These are phyloP conservation scores for Rutstroemia sp. DNA, from an alignment of 2,329 filamentous ascomycete species.

Conservation along the genomic window DNA sequence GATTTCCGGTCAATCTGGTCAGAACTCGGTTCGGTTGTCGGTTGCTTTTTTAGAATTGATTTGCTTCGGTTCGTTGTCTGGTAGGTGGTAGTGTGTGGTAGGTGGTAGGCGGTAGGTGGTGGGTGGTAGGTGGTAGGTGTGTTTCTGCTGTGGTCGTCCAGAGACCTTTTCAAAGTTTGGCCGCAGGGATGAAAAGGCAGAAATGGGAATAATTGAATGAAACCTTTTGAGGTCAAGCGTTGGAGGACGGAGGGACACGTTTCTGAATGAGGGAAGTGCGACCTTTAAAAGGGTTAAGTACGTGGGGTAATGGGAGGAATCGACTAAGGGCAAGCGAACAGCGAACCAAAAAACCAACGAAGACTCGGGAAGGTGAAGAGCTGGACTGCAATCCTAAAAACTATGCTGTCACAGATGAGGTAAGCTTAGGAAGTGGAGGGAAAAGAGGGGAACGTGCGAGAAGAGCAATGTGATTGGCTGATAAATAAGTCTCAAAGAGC, in stretches of 20 bases:
- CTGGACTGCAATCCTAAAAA: no score
- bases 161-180: no score
- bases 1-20: background rate
- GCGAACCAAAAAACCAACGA: no score
- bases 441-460: background rate
- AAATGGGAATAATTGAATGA: background rate
- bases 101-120: background rate
- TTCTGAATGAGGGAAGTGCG: background rate
- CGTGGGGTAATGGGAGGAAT: background rate
- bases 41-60: background rate
- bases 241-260: background rate
- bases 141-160: background rate
- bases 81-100: background rate
- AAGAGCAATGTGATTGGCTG: background rate
- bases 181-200: no score
- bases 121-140: background rate
- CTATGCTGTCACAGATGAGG: background rate
- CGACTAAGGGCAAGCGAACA: no score
- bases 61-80: background rate
- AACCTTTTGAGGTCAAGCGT: conserved; percentile 5
- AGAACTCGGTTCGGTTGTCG: background rate
- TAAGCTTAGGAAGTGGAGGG: background rate
- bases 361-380: no score
- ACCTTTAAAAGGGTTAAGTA: background rate
- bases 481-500: background rate